Percentiles rank a stretch among this genome's conserved stretches.
phyloP scores from a whole-genome alignment of 1,284 basidiomycete species.

The Ustilago nuda region DNA sequence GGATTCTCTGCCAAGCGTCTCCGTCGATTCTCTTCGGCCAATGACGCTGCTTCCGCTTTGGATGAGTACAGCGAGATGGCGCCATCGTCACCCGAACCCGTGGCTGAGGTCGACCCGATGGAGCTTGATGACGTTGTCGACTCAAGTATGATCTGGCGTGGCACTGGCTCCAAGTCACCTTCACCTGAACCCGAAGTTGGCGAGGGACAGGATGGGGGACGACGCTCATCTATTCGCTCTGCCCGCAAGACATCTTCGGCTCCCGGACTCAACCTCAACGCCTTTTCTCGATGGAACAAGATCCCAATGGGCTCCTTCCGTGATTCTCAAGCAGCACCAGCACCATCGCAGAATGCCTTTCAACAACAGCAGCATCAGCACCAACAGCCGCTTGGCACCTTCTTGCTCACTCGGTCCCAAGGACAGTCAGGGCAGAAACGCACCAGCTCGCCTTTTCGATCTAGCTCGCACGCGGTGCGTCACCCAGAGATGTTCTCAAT shows the following conservation, averaged over 20 bases:
- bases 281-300: constrained; percentile 65
- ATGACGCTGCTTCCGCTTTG: constrained; percentile 41
- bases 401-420: constrained; percentile 56
- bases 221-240: constrained; percentile 25
- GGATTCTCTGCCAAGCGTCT: constrained; percentile 53
- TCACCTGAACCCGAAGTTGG: constrained; percentile 35
- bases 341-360: constrained; percentile 31
- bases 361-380: constrained; percentile 35
- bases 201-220: constrained; percentile 21
- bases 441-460: constrained; percentile 60
- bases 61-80: constrained; percentile 54
- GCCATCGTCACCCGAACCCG: constrained; percentile 55
- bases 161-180: constrained; percentile 47
- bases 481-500: constrained; percentile 49
- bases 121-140: constrained; percentile 67
- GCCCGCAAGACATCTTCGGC: constrained; percentile 30
- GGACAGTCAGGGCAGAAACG: constrained; percentile 31
- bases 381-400: constrained; percentile 52
- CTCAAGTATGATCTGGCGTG: constrained; percentile 59
- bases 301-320: constrained; percentile 68
- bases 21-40: constrained; percentile 52
- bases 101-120: constrained; percentile 54
- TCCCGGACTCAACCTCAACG: constrained; percentile 57
- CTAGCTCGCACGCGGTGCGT: constrained; percentile 41
- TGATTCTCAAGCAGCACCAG: constrained; percentile 50